Evolutionary conservation across 192 early-diverging fungal species (phyloP), one percentile per base, ranked within the genome.

Genomic region (Umbelopsis isabellina): DNA sequence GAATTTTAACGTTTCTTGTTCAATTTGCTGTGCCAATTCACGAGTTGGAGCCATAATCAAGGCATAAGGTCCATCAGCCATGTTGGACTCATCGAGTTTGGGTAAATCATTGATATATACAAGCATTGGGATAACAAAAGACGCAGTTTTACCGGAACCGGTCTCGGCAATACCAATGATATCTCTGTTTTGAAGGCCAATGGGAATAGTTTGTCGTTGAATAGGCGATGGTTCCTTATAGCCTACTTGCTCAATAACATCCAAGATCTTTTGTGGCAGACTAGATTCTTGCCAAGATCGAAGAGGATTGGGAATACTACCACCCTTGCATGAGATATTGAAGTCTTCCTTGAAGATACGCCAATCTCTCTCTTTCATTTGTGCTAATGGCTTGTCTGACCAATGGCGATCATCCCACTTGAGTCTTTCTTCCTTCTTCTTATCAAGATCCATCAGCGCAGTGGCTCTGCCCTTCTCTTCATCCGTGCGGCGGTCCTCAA

Each of bases 331-430:
- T 5, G 95, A 82, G 53, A 99, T 99, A 74, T 91, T 94, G 79
- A 92, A 98, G 74, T 99, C 98, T 79, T 99, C 98, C 69, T 95
- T 96, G 81, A 99, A 98, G 66, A 99, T 99, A 79, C 98, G 92
- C 98, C 98, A 99, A 72, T 99, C 98, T 71, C 98, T 86, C 78
- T 98, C 96, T 53, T 82, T 87, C 98, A 99, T 99, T 61, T 98
- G 90, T 9, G 70, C 70, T 72, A 98, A 80, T 13, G 89, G 87
- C 73, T 99, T 99, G 33, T 96, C 93, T 22, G 87, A 82, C 98
- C 98, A 99, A 77, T 98, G 97, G 21, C 96, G 87, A 79, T 96
- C 94, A 68, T 97, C 95, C 84, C 88, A 92, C 41, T 85, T 88
- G 16, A 79, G 78, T 72, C 89, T 91, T 23, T 85, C 81, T 61